Evolutionary conservation across 73 alveolate species (phyloP).

Genomic region (Paramecium octaurelia): DNA sequence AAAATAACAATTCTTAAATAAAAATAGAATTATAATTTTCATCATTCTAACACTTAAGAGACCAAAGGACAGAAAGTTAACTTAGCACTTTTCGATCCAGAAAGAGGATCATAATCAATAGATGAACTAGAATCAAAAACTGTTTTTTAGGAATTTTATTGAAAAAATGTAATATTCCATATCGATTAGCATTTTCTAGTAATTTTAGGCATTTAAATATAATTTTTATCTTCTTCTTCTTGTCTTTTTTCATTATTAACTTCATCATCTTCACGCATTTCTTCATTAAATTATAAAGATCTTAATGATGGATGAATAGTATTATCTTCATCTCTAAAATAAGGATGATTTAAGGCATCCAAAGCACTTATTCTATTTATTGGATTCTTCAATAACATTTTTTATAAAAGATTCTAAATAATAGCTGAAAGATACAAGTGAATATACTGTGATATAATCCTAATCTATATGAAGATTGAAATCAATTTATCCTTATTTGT

Average conservation of each 20-base stretch:
- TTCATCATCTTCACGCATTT: background rate
- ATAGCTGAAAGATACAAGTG: background rate
- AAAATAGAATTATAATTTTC: background rate
- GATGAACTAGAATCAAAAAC: background rate
- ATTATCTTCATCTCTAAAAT: background rate
- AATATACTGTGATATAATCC: constrained; percentile 41
- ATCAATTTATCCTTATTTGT: background rate
- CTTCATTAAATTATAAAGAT: background rate
- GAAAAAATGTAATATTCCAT: background rate
- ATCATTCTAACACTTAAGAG: background rate
- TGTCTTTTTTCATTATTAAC: background rate
- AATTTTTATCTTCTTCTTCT: background rate
- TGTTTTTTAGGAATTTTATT: background rate
- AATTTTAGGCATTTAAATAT: background rate
- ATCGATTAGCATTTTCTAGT: background rate
- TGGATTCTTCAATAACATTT: background rate
- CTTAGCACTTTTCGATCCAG: background rate
- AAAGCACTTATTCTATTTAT: constrained; percentile 22
- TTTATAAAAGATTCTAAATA: background rate
- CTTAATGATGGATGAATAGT: background rate
- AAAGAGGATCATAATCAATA: background rate
- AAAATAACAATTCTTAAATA: background rate
- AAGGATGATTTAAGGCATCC: constrained; percentile 56
- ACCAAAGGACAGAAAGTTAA: background rate
- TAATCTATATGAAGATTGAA: background rate